Conservation (phyloP, 2,329 filamentous ascomycete species). For the Exophiala spinifera region DNA sequence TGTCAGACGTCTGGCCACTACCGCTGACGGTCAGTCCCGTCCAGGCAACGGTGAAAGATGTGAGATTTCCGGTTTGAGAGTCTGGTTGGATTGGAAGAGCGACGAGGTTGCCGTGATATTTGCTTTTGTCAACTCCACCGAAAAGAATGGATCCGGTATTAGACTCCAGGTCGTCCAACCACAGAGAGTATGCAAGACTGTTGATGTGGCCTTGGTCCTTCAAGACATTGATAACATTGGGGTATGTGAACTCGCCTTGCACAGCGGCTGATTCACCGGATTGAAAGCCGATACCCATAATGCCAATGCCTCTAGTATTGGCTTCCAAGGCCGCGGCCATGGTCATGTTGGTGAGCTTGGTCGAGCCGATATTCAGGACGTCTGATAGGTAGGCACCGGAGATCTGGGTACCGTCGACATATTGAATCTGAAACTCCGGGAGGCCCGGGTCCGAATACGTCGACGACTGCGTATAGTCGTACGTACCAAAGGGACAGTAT, state of each 20-base stretch:
- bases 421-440: slow-evolving; percentile 37
- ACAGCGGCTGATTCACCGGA: slow-evolving; percentile 26
- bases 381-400: slow-evolving; percentile 40
- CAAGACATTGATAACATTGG: slow-evolving; percentile 64
- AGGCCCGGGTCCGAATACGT: slow-evolving; percentile 20
- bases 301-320: slow-evolving; percentile 29
- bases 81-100: slow-evolving; percentile 56
- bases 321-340: slow-evolving; percentile 35
- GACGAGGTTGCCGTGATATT: slow-evolving; percentile 64
- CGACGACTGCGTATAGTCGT: slow-evolving; percentile 28
- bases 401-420: slow-evolving; percentile 38
- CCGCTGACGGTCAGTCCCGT: slow-evolving; percentile 33
- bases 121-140: slow-evolving; percentile 74
- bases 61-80: slow-evolving; percentile 53
- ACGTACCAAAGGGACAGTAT: slow-evolving; percentile 25
- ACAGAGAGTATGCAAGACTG: slow-evolving; percentile 42
- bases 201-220: slow-evolving; percentile 53
- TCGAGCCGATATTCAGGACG: slow-evolving; percentile 34
- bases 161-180: slow-evolving; percentile 51
- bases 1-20: slow-evolving; percentile 35
- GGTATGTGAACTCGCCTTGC: slow-evolving; percentile 41
- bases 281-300: slow-evolving; percentile 43
- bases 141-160: slow-evolving; percentile 71
- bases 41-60: slow-evolving; percentile 44
- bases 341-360: slow-evolving; percentile 37